A percentile compares a stretch with the other conserved stretches of the same genome.
These are phyloP conservation scores for Salix koriyanagi DNA, from an alignment of 345 rosid species.

Conservation along the genomic window DNA sequence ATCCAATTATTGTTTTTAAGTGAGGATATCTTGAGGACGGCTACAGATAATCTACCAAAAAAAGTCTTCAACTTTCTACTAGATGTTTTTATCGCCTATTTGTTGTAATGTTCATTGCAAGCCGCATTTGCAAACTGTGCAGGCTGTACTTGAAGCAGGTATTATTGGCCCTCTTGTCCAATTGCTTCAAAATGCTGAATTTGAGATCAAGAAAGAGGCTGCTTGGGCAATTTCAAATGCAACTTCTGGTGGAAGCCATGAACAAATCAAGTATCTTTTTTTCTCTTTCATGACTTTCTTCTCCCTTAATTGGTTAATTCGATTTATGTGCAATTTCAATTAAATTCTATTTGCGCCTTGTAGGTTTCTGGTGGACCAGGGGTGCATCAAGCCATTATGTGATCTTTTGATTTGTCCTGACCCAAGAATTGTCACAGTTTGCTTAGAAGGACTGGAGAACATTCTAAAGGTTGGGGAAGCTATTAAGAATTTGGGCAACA, in stretches of 20 bases:
- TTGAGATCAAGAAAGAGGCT: constrained; percentile 29
- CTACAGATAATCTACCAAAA: not conserved
- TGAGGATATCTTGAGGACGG: not conserved
- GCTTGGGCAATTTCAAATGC: constrained; percentile 32
- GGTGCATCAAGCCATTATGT: constrained; percentile 26
- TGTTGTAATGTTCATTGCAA: not conserved
- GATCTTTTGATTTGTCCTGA: constrained; percentile 25
- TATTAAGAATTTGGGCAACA: constrained; percentile 20
- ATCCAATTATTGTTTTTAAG: not conserved
- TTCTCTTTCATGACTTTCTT: not conserved
- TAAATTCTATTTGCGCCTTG: not conserved
- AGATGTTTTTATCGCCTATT: not conserved
- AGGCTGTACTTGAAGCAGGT: constrained; percentile 27
- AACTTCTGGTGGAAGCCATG: constrained; percentile 24
- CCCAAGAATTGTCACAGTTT: constrained; percentile 23
- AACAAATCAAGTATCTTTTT: constrained; percentile 24
- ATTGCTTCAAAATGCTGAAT: constrained; percentile 25
- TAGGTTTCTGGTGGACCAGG: constrained; percentile 23
- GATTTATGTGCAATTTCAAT: not conserved
- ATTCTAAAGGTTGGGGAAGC: constrained; percentile 28
- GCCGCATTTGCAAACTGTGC: not conserved
- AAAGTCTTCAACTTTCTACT: not conserved
- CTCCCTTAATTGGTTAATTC: not conserved
- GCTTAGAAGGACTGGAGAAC: constrained; percentile 27
- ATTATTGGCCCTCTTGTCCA: constrained; percentile 22